Evolutionary conservation across 345 rosid species (phyloP).

Genomic region (Mallotus nudiflorus): DNA sequence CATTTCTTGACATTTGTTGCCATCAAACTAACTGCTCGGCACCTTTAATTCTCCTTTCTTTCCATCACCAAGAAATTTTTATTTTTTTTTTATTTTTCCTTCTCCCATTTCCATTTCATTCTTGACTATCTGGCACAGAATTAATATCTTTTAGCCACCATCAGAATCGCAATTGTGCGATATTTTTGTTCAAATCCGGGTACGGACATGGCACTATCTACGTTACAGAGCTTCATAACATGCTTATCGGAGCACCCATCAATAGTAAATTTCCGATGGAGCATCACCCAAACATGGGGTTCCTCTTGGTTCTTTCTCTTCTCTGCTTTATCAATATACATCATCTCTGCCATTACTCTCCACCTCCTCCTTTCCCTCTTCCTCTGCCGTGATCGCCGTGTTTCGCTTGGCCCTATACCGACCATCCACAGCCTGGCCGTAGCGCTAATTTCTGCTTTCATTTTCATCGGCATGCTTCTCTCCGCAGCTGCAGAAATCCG

Average conservation of each 20-base stretch:
- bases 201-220: neutral
- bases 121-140: neutral
- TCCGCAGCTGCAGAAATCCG: conserved; percentile 28
- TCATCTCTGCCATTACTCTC: conserved; percentile 25
- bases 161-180: too few relatives aligned
- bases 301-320: conserved; percentile 88
- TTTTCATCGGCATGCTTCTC: conserved; percentile 22
- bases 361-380: conserved; percentile 22
- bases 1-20: neutral
- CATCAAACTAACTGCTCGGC: neutral
- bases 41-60: neutral
- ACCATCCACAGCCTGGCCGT: conserved; percentile 23
- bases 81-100: neutral
- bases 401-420: conserved; percentile 28
- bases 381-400: conserved; percentile 18
- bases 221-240: neutral
- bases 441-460: conserved; percentile 15
- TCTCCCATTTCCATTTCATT: too few relatives aligned
- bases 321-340: conserved; percentile 56
- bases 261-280: conserved; percentile 82
- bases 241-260: conserved; percentile 66
- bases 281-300: conserved; percentile 73
- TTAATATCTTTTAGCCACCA: too few relatives aligned
- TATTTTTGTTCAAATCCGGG: neutral
- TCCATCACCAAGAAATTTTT: neutral